Base-by-base conservation (phyloP, 192 early-diverging fungal genomes). In the Backusella luteola region DNA sequence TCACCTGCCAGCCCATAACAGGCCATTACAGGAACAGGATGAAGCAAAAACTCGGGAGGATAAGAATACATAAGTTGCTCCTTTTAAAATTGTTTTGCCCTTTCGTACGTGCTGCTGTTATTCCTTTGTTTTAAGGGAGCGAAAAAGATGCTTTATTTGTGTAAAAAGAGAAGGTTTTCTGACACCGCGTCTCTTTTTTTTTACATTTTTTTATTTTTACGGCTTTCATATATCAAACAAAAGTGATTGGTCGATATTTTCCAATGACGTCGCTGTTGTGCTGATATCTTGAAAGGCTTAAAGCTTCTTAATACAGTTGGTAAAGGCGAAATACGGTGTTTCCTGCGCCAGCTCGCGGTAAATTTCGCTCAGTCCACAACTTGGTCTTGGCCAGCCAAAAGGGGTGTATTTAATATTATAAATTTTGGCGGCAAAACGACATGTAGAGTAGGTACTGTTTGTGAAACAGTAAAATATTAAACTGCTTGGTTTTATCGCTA, bases 11-110 rank as follows among this genome's bases (percentile, higher is more conserved):
- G 68, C 14, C 89, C 89, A 4, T 85, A 82, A 15, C 89, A 83
- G 35, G 81, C 79, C 73, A 90, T 71, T 36, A 88, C 80, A 73
- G 89, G 89, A 52, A 88, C 83, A 59, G 85, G 88, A 76, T 89
- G 89, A 36, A 85, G 78, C 74, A 88, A 76, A 66, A 86, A 88
- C 74, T 90, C 89, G 15, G 78, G 67, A 15, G 89, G 89, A 76
- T 89, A 89, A 6, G 83, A 76, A 49, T 90, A 86, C 89, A 90
- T 90, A 3, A 56, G 56, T 63, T 63, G n/a, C 56, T 63, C 56
- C 56, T 63, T 63, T 63, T 63, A 63, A 63, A 63, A 63, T 29
- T 26, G 6, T 14, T 14, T 29, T 4, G 23, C n/a, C 21, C 26
- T 63, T 63, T 63, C 12, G 21, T 26, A 8, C 21, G 9, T 29